A percentile compares a stretch with the other conserved stretches of the same genome.
These are phyloP conservation scores for Botrytis tulipae DNA, from an alignment of 2,329 filamentous ascomycete species.

Conservation along the genomic window DNA sequence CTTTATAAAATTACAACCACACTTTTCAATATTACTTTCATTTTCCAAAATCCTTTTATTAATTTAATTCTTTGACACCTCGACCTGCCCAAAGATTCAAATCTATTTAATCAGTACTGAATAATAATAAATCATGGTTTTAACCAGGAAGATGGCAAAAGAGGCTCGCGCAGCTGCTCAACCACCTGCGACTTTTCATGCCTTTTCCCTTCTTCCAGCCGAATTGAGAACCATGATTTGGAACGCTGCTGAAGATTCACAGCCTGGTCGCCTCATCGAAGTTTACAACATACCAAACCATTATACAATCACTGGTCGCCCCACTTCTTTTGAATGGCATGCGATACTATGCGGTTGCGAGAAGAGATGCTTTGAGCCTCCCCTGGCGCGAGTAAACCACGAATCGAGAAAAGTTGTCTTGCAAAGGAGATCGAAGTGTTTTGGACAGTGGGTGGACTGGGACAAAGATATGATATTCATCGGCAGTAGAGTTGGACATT, in stretches of 20 bases:
- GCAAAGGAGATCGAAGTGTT: neutral
- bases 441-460: conserved; percentile 10
- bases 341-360: neutral
- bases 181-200: neutral
- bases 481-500: conserved; percentile 8
- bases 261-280: conserved; percentile 1
- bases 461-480: conserved; percentile 15
- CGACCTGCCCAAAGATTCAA: neutral
- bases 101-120: neutral
- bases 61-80: neutral
- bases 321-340: conserved; percentile 10
- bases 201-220: neutral
- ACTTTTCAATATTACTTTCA: neutral
- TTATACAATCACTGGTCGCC: neutral
- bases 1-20: neutral
- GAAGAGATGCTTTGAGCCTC: neutral
- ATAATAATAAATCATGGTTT: neutral
- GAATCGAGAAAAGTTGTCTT: neutral
- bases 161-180: neutral
- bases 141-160: neutral
- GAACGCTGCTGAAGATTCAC: neutral
- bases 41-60: too few species aligned
- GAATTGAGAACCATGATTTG: conserved; percentile 5
- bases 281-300: conserved; percentile 13
- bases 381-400: neutral